Conservation (phyloP, 805 yeast species). For the Pichia phayaonensis region DNA sequence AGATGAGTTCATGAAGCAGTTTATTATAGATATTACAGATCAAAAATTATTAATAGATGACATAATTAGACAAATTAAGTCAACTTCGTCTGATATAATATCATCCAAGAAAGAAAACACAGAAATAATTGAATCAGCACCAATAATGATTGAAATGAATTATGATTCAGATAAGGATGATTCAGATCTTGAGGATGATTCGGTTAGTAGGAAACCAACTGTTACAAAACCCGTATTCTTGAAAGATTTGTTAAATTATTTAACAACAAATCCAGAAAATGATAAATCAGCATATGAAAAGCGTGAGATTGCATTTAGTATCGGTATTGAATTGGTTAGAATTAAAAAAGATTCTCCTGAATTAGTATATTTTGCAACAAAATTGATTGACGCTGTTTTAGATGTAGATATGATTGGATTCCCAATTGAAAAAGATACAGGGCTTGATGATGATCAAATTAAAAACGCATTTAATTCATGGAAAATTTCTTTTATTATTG, state of each 20-base stretch:
- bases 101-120: background rate
- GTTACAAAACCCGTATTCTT: conserved; percentile 56
- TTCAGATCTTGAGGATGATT: conserved; percentile 44
- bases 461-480: conserved; percentile 59
- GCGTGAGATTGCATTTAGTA: conserved; percentile 40
- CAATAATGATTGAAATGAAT: conserved; percentile 10
- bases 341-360: conserved; percentile 62
- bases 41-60: conserved; percentile 9
- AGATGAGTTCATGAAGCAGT: conserved; percentile 6
- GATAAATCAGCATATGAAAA: conserved; percentile 42
- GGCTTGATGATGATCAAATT: conserved; percentile 15
- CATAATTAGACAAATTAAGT: background rate
- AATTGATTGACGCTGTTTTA: conserved; percentile 42
- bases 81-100: background rate
- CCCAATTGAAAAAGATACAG: conserved; percentile 2
- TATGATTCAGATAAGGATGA: conserved; percentile 30
- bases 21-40: background rate
- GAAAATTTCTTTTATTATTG: conserved; percentile 56
- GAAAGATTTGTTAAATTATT: conserved; percentile 58
- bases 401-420: conserved; percentile 40
- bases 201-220: conserved; percentile 29
- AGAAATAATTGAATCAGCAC: background rate
- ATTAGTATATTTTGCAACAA: conserved; percentile 48
- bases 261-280: conserved; percentile 37
- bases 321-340: conserved; percentile 53